Conservation (phyloP, 306 rosid genomes). For the Mimosa pudica region DNA sequence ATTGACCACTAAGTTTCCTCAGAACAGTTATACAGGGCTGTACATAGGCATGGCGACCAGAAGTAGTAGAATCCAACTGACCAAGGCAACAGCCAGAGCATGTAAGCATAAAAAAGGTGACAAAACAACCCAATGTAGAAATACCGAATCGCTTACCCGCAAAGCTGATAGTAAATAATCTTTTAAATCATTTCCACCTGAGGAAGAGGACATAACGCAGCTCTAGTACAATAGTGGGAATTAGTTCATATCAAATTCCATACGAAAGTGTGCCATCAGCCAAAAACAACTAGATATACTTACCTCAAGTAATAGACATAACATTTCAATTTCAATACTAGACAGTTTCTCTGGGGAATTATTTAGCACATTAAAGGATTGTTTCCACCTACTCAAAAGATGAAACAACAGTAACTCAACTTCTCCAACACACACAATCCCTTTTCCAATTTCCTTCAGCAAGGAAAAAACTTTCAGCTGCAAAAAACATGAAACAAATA, state of each 20-base stretch:
- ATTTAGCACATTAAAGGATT: constrained; percentile 40
- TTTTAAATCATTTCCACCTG: constrained; percentile 54
- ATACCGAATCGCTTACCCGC: constrained; percentile 53
- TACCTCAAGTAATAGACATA: constrained; percentile 87
- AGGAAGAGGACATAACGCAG: constrained; percentile 60
- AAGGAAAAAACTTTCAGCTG: constrained; percentile 83
- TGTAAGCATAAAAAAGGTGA: constrained; percentile 27
- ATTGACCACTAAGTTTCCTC: constrained; percentile 60
- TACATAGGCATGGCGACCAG: constrained; percentile 61
- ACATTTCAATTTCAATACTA: constrained; percentile 59
- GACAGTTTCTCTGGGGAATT: constrained; percentile 52
- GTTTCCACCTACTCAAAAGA: constrained; percentile 55
- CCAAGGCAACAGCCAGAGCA: constrained; percentile 28
- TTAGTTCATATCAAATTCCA: constrained; percentile 30
- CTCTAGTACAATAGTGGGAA: constrained; percentile 47
- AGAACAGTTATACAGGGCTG: constrained; percentile 76
- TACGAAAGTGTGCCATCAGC: constrained; percentile 17
- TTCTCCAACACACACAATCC: constrained; percentile 52
- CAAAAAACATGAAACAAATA: constrained; percentile 33
- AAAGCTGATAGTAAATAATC: constrained; percentile 65
- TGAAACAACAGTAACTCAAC: constrained; percentile 54
- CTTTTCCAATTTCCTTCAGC: constrained; percentile 76
- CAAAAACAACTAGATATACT: constrained; percentile 23
- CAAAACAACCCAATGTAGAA: neutral
- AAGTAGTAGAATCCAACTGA: constrained; percentile 61